Base-by-base conservation (phyloP, 257 asterid genomes). In the Scutellaria minor region DNA sequence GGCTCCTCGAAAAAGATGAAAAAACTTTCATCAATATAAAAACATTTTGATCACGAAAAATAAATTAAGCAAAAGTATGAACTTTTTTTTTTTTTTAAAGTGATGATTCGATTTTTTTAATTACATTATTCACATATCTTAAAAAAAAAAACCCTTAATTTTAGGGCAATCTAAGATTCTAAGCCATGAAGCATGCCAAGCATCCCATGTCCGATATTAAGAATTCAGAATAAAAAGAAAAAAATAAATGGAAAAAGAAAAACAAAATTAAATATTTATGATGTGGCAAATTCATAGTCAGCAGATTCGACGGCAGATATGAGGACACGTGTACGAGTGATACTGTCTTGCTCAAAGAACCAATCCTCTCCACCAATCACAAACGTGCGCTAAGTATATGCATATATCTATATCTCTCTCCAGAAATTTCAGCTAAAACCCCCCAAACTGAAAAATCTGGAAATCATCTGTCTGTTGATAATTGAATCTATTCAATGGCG, bases 401-500 rank as follows among this genome's bases (percentile, higher is more conserved):
- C 69, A 47, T 59, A 20, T 56, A 69, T 62, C 45, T 45, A 45
- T 7, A 6, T 20, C 5, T 51, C 46, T 57, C 42, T 39, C 68
- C 64, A 5, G 14, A 58, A 40, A 6, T 22, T 15, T 56, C 74
- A 27, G 39, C 64, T 10, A 44, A 12, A 20, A 6, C 18, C 9
- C 37, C 46, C 47, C 22, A 31, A 52, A 63, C 66, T 48, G 59
- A 52, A 40, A 66, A 52, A 15, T 51, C 35, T 9, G 1, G 42
- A 45, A 18, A 44, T 12, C 46, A n/a, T 44, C 20, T 27, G 11
- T 48, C 6, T 5, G 22, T 2, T 15, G 70, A 50, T 46, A 27
- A 8, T 15, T 46, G 58, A 22, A 53, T 77, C 50, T 60, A 24
- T 64, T 64, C 79, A 51, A 89, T 88, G 97, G 90, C 92, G 2